Percentiles rank a stretch among this genome's conserved stretches.
Evolutionary conservation across 768 basidiomycete genomes (phyloP).

Genomic region (Kwoniella mangroviensis): DNA sequence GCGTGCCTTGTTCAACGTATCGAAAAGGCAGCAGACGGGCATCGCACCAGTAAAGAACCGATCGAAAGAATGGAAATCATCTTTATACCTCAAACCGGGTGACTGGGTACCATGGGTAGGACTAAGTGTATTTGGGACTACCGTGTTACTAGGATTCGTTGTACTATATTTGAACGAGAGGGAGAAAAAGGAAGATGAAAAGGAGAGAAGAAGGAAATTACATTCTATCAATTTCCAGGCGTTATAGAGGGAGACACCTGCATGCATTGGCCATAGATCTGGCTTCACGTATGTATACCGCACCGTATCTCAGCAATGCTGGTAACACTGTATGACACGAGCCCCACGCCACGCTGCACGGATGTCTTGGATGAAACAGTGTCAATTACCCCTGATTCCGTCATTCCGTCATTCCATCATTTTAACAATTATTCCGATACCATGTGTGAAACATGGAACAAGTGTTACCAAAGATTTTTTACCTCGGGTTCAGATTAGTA

Average conservation of each 20-base stretch:
- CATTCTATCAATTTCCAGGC: constrained; percentile 98
- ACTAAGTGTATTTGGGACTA: constrained; percentile 77
- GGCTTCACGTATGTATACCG: too few species aligned
- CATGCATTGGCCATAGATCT: too few species aligned
- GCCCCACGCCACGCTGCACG: background rate
- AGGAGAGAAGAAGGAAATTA: constrained; percentile 82
- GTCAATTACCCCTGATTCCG: constrained; percentile 2
- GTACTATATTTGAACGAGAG: constrained; percentile 85
- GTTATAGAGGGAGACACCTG: constrained; percentile 61
- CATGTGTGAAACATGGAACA: background rate
- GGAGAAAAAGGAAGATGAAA: constrained; percentile 96
- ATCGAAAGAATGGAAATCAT: constrained; percentile 73
- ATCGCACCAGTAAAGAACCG: constrained; percentile 29
- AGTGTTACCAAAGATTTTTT: constrained; percentile 5
- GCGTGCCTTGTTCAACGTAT: too few species aligned
- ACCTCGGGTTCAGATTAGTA: background rate
- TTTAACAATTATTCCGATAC: background rate
- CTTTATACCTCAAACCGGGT: constrained; percentile 89
- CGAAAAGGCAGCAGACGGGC: background rate
- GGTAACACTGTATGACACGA: background rate
- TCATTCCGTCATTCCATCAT: background rate
- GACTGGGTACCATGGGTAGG: constrained; percentile 99
- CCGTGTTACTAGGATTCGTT: constrained; percentile 73
- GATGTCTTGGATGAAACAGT: background rate
- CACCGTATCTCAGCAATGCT: too few species aligned